Evolutionary conservation across 352 stramenopile genomes (phyloP).

Genomic region (Phytophthora idaei): DNA sequence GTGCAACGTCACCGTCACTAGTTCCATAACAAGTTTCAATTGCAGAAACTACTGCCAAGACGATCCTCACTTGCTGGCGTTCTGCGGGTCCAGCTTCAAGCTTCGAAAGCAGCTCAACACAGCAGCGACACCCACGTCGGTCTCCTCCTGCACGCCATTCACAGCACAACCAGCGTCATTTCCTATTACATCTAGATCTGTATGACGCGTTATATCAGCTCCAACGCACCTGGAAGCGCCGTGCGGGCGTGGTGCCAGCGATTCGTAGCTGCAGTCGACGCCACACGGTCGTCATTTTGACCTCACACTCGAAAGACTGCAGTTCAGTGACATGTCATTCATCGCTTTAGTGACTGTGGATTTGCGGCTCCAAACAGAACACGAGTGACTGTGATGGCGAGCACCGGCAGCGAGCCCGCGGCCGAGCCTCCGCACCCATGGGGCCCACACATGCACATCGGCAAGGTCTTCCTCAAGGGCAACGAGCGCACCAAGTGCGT

Average conservation of each 20-base stretch:
- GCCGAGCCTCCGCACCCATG: constrained; percentile 61
- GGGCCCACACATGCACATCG: constrained; percentile 81
- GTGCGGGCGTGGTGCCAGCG: constrained; percentile 74
- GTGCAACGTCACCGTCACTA: neutral
- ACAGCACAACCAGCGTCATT: constrained; percentile 5
- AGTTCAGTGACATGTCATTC: constrained; percentile 9
- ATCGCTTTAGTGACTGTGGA: constrained; percentile 14
- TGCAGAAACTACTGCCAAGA: neutral
- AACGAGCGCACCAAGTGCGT: constrained; percentile 87
- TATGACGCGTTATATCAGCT: neutral
- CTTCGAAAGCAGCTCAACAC: constrained; percentile 82
- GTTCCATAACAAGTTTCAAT: neutral
- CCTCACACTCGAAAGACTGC: neutral
- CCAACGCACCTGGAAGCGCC: constrained; percentile 73
- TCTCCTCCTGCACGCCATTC: constrained; percentile 62
- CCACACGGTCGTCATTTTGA: constrained; percentile 69
- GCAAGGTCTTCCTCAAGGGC: constrained; percentile 87
- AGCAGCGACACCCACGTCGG: constrained; percentile 75
- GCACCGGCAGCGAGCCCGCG: constrained; percentile 26
- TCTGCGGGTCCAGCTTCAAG: constrained; percentile 56
- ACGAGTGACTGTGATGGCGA: constrained; percentile 27
- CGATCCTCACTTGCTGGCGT: constrained; percentile 48
- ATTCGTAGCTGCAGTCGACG: constrained; percentile 80
- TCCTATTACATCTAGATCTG: neutral
- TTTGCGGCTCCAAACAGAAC: constrained; percentile 15